Evolutionary conservation across 768 basidiomycete genomes (phyloP), one percentile per base, ranked within the genome.

Genomic region (Baorangia bicolor): DNA sequence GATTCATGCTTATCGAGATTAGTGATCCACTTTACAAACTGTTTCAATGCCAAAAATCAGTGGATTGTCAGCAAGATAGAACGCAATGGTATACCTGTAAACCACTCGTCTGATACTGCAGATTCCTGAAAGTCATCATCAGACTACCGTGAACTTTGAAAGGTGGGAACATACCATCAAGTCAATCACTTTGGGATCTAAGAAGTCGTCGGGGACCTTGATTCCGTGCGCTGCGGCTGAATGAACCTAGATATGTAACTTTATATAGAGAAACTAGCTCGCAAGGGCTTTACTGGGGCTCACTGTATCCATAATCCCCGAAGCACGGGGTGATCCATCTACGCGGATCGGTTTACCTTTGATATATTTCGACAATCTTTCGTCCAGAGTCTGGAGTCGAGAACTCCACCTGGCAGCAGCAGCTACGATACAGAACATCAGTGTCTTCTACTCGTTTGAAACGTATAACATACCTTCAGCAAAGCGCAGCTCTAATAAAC

Each of bases 51-150:
- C 33, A 40, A 58, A 39, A 46, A 59, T 63, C 34, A 53, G 53
- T n/a, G 5, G 13, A 14, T 12, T 14, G 6, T 37, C 12, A 12
- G 6, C 16, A 28, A 27, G 35, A 50, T 21, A 30, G 14, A 39
- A 42, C 34, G 23, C 28, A 28, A 16, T 3, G 33, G 67, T 72
- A 25, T 60, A 75, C 86, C 83, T 74, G 81, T 77, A 67, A 88
- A 93, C 90, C 90, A 92, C 68, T 94, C 90, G 45, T 78, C 80
- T 25, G 87, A 81, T 4, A 90, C 84, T 20, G 88, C 90, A 51
- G 77, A 76, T 72, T 93, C 87, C 86, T 89, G 41, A 51, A 35
- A 25, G 34, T 33, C 13, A 13, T 46, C 23, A 20, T 11, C 38
- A 34, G 5, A 28, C 1, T 35, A 27, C 34, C 25, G 3, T 21